These are phyloP conservation scores for Venturiaceae sp. DNA, from an alignment of 2,329 filamentous ascomycete species.

Conservation along the genomic window DNA sequence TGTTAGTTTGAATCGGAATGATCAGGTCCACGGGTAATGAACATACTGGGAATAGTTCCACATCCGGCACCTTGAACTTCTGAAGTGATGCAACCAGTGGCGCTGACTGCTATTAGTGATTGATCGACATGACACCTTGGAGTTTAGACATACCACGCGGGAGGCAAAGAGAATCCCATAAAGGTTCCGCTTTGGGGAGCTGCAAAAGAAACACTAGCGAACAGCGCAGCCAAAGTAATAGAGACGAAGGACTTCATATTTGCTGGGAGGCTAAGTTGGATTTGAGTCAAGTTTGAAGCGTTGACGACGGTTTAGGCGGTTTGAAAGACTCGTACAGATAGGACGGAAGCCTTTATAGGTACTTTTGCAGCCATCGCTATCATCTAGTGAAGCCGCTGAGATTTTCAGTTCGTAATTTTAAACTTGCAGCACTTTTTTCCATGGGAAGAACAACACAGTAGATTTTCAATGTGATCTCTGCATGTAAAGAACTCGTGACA, in stretches of 20 bases:
- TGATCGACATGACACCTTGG: too few relatives aligned
- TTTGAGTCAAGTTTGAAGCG: too few relatives aligned
- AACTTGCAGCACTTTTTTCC: not conserved
- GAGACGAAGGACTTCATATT: not conserved
- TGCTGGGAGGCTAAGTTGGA: too few relatives aligned
- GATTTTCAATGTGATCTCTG: not conserved
- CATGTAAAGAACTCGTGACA: not conserved
- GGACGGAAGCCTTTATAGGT: not conserved
- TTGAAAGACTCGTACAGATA: not conserved
- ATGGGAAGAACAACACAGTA: not conserved
- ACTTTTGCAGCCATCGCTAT: not conserved
- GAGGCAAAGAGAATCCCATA: not conserved
- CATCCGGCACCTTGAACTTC: not conserved
- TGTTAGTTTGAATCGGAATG: too few relatives aligned
- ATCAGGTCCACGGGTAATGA: too few relatives aligned
- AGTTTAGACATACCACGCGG: not conserved
- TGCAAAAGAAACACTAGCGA: not conserved
- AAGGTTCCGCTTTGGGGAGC: not conserved
- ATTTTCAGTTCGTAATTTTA: too few relatives aligned
- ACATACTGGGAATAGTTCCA: not conserved
- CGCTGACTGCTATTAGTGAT: not conserved
- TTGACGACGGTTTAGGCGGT: not conserved
- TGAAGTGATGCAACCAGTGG: not conserved
- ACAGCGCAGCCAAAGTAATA: not conserved
- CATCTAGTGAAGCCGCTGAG: not conserved